Evolutionary conservation across 2,329 filamentous ascomycete species (phyloP).

Genomic region (Cladophialophora carrionii): DNA sequence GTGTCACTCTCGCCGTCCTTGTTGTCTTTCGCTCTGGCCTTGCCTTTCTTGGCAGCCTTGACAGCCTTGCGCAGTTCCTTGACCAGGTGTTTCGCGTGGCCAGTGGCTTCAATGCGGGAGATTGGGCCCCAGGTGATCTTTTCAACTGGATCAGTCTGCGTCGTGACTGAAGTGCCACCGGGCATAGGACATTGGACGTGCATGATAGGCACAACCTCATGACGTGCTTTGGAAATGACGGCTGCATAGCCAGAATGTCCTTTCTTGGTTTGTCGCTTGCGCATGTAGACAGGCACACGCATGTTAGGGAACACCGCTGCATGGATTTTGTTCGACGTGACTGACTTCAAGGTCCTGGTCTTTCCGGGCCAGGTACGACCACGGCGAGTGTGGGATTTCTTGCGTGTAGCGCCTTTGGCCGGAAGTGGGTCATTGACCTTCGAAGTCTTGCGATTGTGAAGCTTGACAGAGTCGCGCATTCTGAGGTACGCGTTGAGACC

Average conservation of each 20-base stretch:
- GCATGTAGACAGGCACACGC: slow-evolving; percentile 23
- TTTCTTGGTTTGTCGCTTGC: slow-evolving; percentile 5
- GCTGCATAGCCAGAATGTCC: background rate
- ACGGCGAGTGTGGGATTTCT: background rate
- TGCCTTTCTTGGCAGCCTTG: slow-evolving; percentile 8
- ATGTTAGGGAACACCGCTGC: slow-evolving; percentile 26
- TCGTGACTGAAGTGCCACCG: slow-evolving; percentile 20
- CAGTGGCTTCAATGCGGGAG: slow-evolving; percentile 18
- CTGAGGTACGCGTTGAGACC: background rate
- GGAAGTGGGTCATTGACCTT: background rate
- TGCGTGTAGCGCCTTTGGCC: background rate
- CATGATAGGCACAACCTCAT: slow-evolving; percentile 17
- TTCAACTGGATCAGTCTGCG: slow-evolving; percentile 20
- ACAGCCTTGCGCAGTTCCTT: slow-evolving; percentile 10
- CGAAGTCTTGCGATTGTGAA: background rate
- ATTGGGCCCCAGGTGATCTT: slow-evolving; percentile 26
- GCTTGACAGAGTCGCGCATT: background rate
- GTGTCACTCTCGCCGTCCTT: slow-evolving; percentile 2
- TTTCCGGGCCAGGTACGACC: background rate
- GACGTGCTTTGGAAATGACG: background rate
- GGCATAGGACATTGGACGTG: slow-evolving; percentile 23
- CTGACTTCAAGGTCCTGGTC: slow-evolving; percentile 2
- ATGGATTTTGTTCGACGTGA: slow-evolving; percentile 10
- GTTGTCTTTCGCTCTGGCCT: background rate
- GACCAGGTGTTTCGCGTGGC: slow-evolving; percentile 19